A percentile compares a stretch with the other conserved stretches of the same genome.
phyloP scores from a whole-genome alignment of 78 protist species.

The Polysphondylium violaceum region DNA sequence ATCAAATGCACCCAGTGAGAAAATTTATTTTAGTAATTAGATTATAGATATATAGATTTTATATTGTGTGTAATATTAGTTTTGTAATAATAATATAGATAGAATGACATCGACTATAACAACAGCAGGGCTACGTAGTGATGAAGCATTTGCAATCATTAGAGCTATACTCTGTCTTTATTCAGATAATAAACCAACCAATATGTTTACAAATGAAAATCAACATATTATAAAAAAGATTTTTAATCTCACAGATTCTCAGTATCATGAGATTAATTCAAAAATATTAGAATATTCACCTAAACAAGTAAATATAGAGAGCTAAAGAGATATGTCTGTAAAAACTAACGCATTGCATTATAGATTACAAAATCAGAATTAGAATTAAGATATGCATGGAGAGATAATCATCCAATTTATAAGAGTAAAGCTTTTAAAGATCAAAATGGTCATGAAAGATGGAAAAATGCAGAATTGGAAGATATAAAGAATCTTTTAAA shows the following conservation, averaged over 20 bases:
- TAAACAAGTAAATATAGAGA: no score
- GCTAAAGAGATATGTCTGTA: no score
- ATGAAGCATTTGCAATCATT: slow-evolving; percentile 46
- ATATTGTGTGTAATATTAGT: no score
- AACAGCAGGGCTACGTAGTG: no score
- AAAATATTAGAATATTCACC: slow-evolving; percentile 65
- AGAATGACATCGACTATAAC: no score
- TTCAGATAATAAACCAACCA: slow-evolving; percentile 21
- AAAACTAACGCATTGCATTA: no score
- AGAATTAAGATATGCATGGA: slow-evolving; percentile 61
- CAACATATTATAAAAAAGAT: slow-evolving; percentile 44
- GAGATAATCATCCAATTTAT: slow-evolving; percentile 67
- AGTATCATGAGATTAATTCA: slow-evolving; percentile 42
- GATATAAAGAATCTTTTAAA: slow-evolving; percentile 7
- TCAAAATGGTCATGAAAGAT: slow-evolving; percentile 38
- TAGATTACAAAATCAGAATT: slow-evolving; percentile 41
- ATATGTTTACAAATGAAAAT: not conserved
- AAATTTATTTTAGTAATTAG: no score
- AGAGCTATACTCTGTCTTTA: slow-evolving; percentile 59
- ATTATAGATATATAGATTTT: no score
- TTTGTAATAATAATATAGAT: no score
- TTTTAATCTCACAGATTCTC: slow-evolving; percentile 38
- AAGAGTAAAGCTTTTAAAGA: slow-evolving; percentile 19
- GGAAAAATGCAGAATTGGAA: slow-evolving; percentile 46
- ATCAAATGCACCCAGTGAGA: no score